These are phyloP conservation scores for Cladochytrium replicatum DNA, from an alignment of 192 early-diverging fungal species.

Conservation along the genomic window DNA sequence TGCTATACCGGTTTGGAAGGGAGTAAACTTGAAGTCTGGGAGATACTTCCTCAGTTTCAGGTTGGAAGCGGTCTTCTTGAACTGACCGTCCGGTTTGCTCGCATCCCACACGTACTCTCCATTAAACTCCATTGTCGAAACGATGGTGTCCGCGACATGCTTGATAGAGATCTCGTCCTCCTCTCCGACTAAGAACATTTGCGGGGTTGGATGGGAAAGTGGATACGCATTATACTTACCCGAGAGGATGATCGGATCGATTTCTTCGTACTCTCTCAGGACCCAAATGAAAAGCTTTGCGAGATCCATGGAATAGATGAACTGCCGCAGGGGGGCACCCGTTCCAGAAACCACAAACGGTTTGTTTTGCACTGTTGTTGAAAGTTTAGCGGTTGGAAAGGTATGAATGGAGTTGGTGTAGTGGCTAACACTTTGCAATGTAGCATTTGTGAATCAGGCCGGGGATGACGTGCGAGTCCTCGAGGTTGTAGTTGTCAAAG, in stretches of 20 bases:
- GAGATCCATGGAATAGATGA: constrained; percentile 72
- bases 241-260: constrained; percentile 71
- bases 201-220: constrained; percentile 3
- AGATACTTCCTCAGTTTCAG: constrained; percentile 56
- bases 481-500: constrained; percentile 67
- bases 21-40: constrained; percentile 71
- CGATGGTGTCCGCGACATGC: constrained; percentile 66
- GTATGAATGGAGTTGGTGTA: constrained; percentile 10
- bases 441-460: constrained; percentile 75
- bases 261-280: constrained; percentile 68
- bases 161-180: constrained; percentile 69
- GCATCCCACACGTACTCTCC: constrained; percentile 60
- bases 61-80: constrained; percentile 79
- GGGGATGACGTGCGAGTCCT: constrained; percentile 72
- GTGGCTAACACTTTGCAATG: constrained; percentile 58
- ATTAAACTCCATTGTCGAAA: constrained; percentile 53
- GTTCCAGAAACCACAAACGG: constrained; percentile 65
- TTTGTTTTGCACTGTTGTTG: no score
- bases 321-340: constrained; percentile 70
- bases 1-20: constrained; percentile 61
- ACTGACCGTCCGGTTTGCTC: constrained; percentile 66
- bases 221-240: constrained; percentile 42
- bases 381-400: constrained; percentile 4
- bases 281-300: constrained; percentile 72
- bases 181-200: constrained; percentile 65